Evolutionary conservation across 164 flowering plant species (phyloP), one percentile per base, ranked within the genome.

Genomic region (Protea cynaroides): DNA sequence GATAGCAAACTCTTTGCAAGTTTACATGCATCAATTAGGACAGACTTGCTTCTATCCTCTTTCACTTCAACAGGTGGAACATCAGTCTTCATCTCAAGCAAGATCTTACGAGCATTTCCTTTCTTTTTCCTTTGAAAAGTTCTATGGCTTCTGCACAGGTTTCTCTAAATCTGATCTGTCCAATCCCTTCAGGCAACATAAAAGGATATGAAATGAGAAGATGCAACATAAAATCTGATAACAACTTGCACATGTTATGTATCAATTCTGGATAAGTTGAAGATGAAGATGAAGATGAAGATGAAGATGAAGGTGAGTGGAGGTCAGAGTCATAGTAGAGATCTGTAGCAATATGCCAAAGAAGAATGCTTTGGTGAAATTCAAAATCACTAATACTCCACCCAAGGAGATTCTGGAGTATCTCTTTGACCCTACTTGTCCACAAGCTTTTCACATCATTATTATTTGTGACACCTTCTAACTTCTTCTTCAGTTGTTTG

Each of bases 311-410:
- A n/a, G n/a, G n/a, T n/a, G n/a, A n/a, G n/a, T n/a, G n/a, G n/a
- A 4, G 13, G 24, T 66, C 67, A 0, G 22, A 11, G 13, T 63
- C 9, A 53, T 59, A 44, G 57, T 74, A 75, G 34, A 75, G 51
- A 17, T 72, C 70, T 4, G 81, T 78, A 0, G 78, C 78, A 40
- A 79, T 69, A 66, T 79, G 82, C 82, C 82, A 79, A 2, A 74
- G 22, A 62, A 71, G 2, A 69, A 74, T 0, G 59, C 63, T 0
- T 66, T 40, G 10, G 46, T 40, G 13, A 12, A 40, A 40, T 1
- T 40, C n/a, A n/a, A n/a, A n/a, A n/a, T n/a, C n/a, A n/a, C n/a
- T n/a, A 2, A 40, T 12, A 40, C 46, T 40, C 46, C 46, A 40
- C 13, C 14, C 46, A 12, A 40, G 46, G 1, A 8, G 13, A 6